These are phyloP conservation scores for Parietaria judaica DNA, from an alignment of 306 rosid genomes.

Conservation along the genomic window DNA sequence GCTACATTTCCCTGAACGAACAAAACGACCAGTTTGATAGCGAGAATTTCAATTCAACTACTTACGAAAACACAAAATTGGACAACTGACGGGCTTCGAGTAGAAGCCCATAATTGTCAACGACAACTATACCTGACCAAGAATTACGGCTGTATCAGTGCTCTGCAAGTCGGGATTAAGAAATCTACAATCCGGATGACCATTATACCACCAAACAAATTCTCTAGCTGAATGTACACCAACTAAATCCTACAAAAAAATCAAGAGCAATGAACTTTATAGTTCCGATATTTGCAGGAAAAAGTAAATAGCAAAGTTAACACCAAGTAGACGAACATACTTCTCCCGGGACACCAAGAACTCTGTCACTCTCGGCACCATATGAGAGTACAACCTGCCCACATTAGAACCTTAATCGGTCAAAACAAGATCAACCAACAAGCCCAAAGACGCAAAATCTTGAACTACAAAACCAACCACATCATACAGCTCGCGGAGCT, in stretches of 20 bases:
- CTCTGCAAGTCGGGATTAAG: slow-evolving; percentile 67
- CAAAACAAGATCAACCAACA: slow-evolving; percentile 21
- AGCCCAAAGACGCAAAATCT: background rate
- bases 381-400: slow-evolving; percentile 85
- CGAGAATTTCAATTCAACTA: slow-evolving; percentile 8
- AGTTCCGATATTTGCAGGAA: background rate
- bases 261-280: background rate
- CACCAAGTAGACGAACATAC: slow-evolving; percentile 35
- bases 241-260: slow-evolving; percentile 44
- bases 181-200: slow-evolving; percentile 75
- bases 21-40: slow-evolving; percentile 11
- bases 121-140: slow-evolving; percentile 67
- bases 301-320: background rate
- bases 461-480: slow-evolving; percentile 47
- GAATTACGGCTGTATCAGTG: slow-evolving; percentile 77
- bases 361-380: slow-evolving; percentile 94
- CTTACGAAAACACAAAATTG: background rate
- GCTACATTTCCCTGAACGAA: slow-evolving; percentile 91
- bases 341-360: slow-evolving; percentile 77
- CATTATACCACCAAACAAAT: slow-evolving; percentile 99
- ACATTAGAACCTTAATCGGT: slow-evolving; percentile 11
- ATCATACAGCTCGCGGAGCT: slow-evolving; percentile 65
- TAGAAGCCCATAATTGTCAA: slow-evolving; percentile 5
- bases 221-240: slow-evolving; percentile 86
- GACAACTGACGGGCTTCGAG: background rate